Evolutionary conservation across 164 flowering plant species (phyloP), one percentile per base, ranked within the genome.

Genomic region (Brasenia schreberi): DNA sequence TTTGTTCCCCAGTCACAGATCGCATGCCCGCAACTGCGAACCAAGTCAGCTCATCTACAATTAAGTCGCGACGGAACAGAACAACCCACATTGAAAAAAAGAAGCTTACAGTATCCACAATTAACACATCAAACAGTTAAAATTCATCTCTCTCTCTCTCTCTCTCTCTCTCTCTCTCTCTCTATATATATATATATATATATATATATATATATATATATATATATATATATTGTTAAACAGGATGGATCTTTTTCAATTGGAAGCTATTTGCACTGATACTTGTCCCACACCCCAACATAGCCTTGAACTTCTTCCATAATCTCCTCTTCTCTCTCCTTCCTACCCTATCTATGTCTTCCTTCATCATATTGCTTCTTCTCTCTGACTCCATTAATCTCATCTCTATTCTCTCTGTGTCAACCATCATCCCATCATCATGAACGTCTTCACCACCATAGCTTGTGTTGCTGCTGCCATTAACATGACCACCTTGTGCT

Each of bases 301-400:
- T 87, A 79, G 94, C 86, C 82, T 85, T 89, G 84, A 87, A 64
- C 62, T 77, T 83, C 67, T 67, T 77, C 97, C 97, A 89, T 68
- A 84, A 49, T 49, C 83, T 72, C 64, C 80, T 75, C 75, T n/a
- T 59, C 45, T 62, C 65, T 16, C 67, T 76, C 43, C 11, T 39
- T 27, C 70, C 44, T 6, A 74, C 77, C 16, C 59, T 63, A 71
- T 71, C 69, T n/a, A 86, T 80, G 66, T 83, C 87, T 69, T 72
- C 80, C 73, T 62, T 83, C 78, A 83, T 84, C 59, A 43, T 42
- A 39, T 14, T 18, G n/a, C 45, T 18, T 59, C n/a, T 59, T 12
- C 18, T 6, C 68, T 10, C 68, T 64, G 45, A 43, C 67, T 19
- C 42, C 59, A 60, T 18, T 43, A 59, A 53, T 42, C 39, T 43